These are phyloP conservation scores for Gymnopilus junonius DNA, from an alignment of 768 basidiomycete species.

Conservation along the genomic window DNA sequence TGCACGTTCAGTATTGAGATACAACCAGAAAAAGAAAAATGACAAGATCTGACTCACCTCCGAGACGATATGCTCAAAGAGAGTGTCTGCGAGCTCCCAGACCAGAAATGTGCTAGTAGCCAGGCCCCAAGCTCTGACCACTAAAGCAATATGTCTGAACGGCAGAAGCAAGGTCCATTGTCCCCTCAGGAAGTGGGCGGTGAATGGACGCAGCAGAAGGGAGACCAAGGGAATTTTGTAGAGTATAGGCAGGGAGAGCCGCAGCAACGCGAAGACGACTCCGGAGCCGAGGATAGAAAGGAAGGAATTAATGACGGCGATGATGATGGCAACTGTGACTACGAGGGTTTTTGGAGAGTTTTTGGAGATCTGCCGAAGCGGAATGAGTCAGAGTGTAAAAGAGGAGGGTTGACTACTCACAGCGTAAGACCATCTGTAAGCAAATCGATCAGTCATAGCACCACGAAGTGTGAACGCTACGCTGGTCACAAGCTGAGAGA, in stretches of 20 bases:
- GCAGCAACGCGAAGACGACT: constrained; percentile 49
- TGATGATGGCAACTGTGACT: constrained; percentile 35
- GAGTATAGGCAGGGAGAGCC: constrained; percentile 55
- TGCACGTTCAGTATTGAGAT: neutral
- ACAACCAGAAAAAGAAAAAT: neutral
- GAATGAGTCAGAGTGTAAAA: neutral
- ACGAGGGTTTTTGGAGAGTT: constrained; percentile 8
- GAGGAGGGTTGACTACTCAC: constrained; percentile 17
- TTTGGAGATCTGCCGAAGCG: constrained; percentile 9
- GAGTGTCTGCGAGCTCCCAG: constrained; percentile 67
- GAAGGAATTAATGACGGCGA: constrained; percentile 45
- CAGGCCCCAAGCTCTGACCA: constrained; percentile 53
- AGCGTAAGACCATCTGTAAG: constrained; percentile 44
- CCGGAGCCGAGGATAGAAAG: constrained; percentile 42
- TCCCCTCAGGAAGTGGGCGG: constrained; percentile 64
- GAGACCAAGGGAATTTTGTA: constrained; percentile 59
- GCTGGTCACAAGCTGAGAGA: constrained; percentile 55
- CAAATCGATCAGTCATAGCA: constrained; percentile 65
- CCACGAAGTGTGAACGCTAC: constrained; percentile 56
- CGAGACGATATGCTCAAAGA: constrained; percentile 64
- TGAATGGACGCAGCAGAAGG: constrained; percentile 58
- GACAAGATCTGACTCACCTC: constrained; percentile 45
- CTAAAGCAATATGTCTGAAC: constrained; percentile 45
- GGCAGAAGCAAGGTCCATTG: constrained; percentile 59
- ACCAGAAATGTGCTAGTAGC: constrained; percentile 53